Evolutionary conservation across 345 rosid species (phyloP).

Genomic region (Eutrema japonicum): DNA sequence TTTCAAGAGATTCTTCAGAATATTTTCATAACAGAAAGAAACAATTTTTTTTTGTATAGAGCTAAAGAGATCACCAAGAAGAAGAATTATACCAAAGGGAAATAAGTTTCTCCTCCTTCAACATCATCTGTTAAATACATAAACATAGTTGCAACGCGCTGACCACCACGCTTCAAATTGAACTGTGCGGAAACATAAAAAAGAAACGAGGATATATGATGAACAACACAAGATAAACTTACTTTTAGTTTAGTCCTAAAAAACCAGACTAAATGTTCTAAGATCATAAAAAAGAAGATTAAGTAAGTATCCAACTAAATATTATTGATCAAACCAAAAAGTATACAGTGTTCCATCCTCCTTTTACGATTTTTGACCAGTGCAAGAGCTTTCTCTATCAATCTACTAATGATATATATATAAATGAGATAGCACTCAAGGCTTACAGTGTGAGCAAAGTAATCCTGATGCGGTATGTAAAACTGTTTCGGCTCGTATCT

Average conservation of each 20-base stretch:
- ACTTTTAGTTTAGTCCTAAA: too few species aligned
- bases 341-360: slow-evolving; percentile 7
- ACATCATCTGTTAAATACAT: slow-evolving; percentile 88
- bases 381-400: neutral
- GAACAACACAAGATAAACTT: neutral
- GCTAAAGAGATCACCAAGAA: neutral
- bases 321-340: neutral
- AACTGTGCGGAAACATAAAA: slow-evolving; percentile 52
- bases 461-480: slow-evolving; percentile 96
- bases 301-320: neutral
- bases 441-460: slow-evolving; percentile 89
- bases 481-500: slow-evolving; percentile 88
- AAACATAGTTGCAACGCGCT: too few species aligned
- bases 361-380: neutral
- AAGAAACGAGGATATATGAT: slow-evolving; percentile 15
- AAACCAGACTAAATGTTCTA: neutral
- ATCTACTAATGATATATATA: neutral
- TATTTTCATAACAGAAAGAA: neutral
- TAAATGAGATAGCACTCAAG: neutral
- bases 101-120: slow-evolving; percentile 97
- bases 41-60: neutral
- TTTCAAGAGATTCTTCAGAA: slow-evolving; percentile 6
- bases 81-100: slow-evolving; percentile 71
- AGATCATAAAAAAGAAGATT: neutral
- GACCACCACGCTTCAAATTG: slow-evolving; percentile 87